A percentile compares a stretch with the other conserved stretches of the same genome.
These are phyloP conservation scores for Pugionium cornutum DNA, from an alignment of 345 rosid species.

Conservation along the genomic window DNA sequence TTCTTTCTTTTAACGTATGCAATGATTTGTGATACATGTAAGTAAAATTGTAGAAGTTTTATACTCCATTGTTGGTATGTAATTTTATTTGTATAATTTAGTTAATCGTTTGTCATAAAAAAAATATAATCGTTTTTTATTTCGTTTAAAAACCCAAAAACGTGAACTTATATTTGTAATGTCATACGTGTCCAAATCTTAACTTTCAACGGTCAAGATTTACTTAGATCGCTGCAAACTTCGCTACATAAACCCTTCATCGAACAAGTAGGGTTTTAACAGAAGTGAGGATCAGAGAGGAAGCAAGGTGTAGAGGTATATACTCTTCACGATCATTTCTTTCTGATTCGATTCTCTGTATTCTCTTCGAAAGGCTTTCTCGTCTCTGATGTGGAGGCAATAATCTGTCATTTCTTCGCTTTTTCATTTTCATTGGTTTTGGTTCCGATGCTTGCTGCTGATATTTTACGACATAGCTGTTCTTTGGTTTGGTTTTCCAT, in stretches of 20 bases:
- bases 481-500: neutral
- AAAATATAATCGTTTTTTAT: neutral
- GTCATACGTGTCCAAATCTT: neutral
- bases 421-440: constrained; percentile 19
- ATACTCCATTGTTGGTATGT: constrained; percentile 23
- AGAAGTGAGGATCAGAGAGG: constrained; percentile 13
- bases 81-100: constrained; percentile 13
- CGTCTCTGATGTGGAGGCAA: neutral
- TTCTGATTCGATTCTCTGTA: neutral
- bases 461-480: neutral
- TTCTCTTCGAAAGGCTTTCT: constrained; percentile 3
- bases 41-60: constrained; percentile 11
- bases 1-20: constrained; percentile 4
- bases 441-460: constrained; percentile 8
- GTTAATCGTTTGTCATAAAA: neutral
- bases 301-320: constrained; percentile 30
- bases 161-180: neutral
- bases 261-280: constrained; percentile 37
- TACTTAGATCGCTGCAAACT: constrained; percentile 1
- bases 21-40: constrained; percentile 30
- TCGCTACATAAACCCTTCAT: constrained; percentile 37
- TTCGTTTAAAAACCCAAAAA: neutral
- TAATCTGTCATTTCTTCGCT: constrained; percentile 18
- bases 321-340: constrained; percentile 8
- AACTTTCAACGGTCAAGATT: constrained; percentile 27